Evolutionary conservation across 805 yeast species (phyloP).

Genomic region (Zygosaccharomyces bailii): DNA sequence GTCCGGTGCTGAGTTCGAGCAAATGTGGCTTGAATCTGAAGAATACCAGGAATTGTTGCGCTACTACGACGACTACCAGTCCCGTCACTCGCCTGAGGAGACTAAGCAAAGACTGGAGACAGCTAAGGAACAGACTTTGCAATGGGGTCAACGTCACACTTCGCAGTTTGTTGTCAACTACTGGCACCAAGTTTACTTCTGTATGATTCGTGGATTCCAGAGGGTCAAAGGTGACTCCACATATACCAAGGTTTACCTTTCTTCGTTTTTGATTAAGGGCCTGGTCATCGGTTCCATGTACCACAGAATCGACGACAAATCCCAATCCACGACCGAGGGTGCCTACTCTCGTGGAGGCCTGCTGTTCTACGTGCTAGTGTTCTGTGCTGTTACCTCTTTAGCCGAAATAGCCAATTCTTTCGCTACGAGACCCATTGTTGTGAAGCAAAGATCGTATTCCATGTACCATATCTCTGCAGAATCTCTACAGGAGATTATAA

Average conservation of each 20-base stretch:
- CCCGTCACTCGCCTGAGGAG: conserved; percentile 42
- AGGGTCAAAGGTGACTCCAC: conserved; percentile 56
- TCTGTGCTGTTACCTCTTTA: conserved; percentile 56
- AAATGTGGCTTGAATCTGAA: conserved; percentile 56
- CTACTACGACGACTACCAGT: conserved; percentile 41
- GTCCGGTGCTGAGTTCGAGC: conserved; percentile 55
- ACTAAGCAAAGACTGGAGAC: conserved; percentile 39
- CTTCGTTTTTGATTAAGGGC: conserved; percentile 55
- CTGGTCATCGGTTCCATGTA: conserved; percentile 59
- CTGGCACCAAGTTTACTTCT: conserved; percentile 48
- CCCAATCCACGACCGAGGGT: conserved; percentile 46
- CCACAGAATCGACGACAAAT: conserved; percentile 42
- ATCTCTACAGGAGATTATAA: conserved; percentile 52
- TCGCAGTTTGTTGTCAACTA: conserved; percentile 46
- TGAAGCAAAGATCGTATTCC: conserved; percentile 61
- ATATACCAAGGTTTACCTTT: conserved; percentile 48
- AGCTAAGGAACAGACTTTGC: conserved; percentile 43
- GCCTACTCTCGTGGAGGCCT: conserved; percentile 63
- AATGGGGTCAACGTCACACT: conserved; percentile 38
- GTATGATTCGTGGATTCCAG: conserved; percentile 52
- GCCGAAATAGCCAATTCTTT: conserved; percentile 60
- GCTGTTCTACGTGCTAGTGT: conserved; percentile 57
- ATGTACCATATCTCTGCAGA: conserved; percentile 65
- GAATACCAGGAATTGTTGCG: conserved; percentile 43
- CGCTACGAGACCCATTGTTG: conserved; percentile 58